A percentile compares a stretch with the other conserved stretches of the same genome.
phyloP scores from a whole-genome alignment of 164 flowering plant species.

The Annona cherimola region DNA sequence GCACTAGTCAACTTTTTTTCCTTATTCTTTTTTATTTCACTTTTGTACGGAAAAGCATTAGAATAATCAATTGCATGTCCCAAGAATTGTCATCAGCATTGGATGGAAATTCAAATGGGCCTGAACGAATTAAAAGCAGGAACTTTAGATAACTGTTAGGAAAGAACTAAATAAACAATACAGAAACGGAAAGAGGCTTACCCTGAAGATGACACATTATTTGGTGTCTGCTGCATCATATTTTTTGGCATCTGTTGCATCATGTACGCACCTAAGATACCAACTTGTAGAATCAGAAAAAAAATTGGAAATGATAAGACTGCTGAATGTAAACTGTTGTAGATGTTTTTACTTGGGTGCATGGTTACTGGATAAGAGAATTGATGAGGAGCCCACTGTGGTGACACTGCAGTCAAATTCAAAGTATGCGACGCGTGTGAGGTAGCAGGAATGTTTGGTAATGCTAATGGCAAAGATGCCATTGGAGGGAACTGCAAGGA shows the following conservation, averaged over 20 bases:
- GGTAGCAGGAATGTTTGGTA: conserved; percentile 38
- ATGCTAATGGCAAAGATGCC: conserved; percentile 50
- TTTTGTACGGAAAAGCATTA: neutral
- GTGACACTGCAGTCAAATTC: conserved; percentile 21
- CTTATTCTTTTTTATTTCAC: neutral
- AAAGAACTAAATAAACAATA: neutral
- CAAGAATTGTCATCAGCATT: no score
- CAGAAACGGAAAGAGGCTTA: conserved; percentile 8
- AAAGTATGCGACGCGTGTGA: conserved; percentile 27
- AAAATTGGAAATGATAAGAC: neutral
- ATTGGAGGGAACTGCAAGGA: conserved; percentile 59
- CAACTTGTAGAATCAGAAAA: conserved; percentile 1
- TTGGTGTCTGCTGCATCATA: conserved; percentile 24
- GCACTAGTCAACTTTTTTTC: neutral
- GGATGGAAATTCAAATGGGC: no score
- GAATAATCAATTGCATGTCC: no score
- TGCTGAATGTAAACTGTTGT: neutral
- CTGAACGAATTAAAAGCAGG: no score
- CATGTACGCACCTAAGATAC: conserved; percentile 28
- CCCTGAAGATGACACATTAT: conserved; percentile 18
- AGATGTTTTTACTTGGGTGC: conserved; percentile 34
- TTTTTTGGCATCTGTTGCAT: conserved; percentile 19
- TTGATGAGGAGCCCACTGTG: conserved; percentile 45
- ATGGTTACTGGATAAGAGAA: conserved; percentile 25
- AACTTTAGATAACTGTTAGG: neutral